phyloP scores from a whole-genome alignment of 371 early-diverging fungal species.

The Nosema muscidifuracis region DNA sequence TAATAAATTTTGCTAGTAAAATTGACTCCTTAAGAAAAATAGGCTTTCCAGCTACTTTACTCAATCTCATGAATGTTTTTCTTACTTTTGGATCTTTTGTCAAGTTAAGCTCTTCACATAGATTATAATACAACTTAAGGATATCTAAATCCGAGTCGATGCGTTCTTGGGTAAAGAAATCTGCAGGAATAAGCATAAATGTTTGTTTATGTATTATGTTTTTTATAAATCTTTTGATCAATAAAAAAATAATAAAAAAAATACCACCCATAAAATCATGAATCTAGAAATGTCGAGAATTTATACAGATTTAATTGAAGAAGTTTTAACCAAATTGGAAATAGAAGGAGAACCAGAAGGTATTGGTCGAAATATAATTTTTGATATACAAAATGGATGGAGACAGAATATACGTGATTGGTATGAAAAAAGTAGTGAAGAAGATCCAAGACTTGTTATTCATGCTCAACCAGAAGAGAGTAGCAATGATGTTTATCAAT shows the following conservation, averaged over 20 bases:
- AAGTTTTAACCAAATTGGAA: conserved; percentile 47
- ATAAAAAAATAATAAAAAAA: conserved; percentile 22
- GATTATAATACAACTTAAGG: conserved; percentile 42
- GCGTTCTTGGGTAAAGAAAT: conserved; percentile 48
- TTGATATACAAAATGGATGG: conserved; percentile 57
- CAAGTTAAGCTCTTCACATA: conserved; percentile 50
- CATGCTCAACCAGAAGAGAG: neutral
- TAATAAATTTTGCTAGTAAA: conserved; percentile 39
- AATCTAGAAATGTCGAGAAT: conserved; percentile 55
- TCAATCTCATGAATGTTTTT: conserved; percentile 43
- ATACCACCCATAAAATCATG: conserved; percentile 29
- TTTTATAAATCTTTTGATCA: neutral
- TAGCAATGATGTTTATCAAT: neutral
- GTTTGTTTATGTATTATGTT: conserved; percentile 11
- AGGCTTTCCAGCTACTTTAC: conserved; percentile 43
- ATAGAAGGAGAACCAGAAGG: conserved; percentile 25
- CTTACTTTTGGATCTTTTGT: conserved; percentile 42
- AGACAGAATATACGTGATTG: conserved; percentile 22
- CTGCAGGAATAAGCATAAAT: conserved; percentile 54
- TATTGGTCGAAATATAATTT: conserved; percentile 37
- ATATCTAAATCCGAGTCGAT: conserved; percentile 42
- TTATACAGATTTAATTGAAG: conserved; percentile 53
- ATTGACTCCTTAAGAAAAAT: conserved; percentile 45
- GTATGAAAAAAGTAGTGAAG: conserved; percentile 1
- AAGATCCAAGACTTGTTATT: neutral